These are phyloP conservation scores for Fusarium heterosporum DNA, from an alignment of 2,329 filamentous ascomycete genomes.

Conservation along the genomic window DNA sequence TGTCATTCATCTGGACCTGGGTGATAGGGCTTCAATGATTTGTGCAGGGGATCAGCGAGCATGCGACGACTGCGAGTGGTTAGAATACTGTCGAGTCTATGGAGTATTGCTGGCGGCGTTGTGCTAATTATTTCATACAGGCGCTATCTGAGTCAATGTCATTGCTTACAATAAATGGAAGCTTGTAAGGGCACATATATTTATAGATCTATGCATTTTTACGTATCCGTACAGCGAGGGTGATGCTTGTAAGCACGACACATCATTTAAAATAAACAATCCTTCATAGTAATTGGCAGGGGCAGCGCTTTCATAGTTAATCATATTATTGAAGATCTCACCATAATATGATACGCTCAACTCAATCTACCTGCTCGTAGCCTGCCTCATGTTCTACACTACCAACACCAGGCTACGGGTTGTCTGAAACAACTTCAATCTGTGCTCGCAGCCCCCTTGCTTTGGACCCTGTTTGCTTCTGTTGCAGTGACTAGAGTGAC, in stretches of 20 bases:
- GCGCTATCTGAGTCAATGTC: neutral
- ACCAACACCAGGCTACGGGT: slow-evolving; percentile 10
- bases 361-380: neutral
- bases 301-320: neutral
- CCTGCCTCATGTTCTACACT: slow-evolving; percentile 7
- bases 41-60: neutral
- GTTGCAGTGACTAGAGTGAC: slow-evolving; percentile 15
- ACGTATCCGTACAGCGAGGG: neutral
- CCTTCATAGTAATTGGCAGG: neutral
- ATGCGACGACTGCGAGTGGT: neutral
- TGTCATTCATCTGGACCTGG: neutral
- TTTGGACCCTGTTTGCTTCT: slow-evolving; percentile 16
- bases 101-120: neutral
- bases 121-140: neutral
- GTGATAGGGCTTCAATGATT: neutral
- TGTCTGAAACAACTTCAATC: slow-evolving; percentile 33
- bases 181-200: neutral
- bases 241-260: neutral
- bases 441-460: slow-evolving; percentile 25
- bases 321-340: neutral
- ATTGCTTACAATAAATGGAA: neutral
- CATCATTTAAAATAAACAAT: neutral
- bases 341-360: neutral
- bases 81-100: neutral
- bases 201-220: neutral